Evolutionary conservation across 768 basidiomycete species (phyloP), one percentile per base, ranked within the genome.

Genomic region (Rhizopogon vulgaris): DNA sequence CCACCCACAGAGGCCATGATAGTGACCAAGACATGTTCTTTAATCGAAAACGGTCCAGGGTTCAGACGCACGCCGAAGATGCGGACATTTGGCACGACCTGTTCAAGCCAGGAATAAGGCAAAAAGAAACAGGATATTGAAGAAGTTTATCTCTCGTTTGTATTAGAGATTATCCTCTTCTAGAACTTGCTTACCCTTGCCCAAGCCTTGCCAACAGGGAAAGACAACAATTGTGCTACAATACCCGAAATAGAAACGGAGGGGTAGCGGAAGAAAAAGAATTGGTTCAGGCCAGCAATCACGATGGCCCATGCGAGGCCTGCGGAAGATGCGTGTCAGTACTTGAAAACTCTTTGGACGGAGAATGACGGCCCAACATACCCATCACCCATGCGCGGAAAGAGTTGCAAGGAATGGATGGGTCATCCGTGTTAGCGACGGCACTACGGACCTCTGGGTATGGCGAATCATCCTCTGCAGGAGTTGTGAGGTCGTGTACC

Each of bases 381-480:
- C 84, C 84, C 39, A 85, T 68, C 0, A 77, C 67, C 82, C 83
- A 85, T 5, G 78, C 74, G 43, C 83, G 79, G 22, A 90, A 37
- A 34, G 78, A 78, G 30, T 74, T 75, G 4, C 71, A 75, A 1
- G 84, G 84, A 71, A 87, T 85, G 34, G 67, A 66, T 4, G 77
- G 77, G 62, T 88, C 86, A 59, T 89, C 86, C 30, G 78, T 81
- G 64, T 85, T 87, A 17, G 83, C 79, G 8, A 88, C 86, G 6
- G 87, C 85, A 7, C 84, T 82, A 41, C 87, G 80, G 11, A 89
- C 87, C 64, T 92, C 90, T 6, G 86, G 87, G 62, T 92, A 92
- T 4, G 90, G 90, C 3, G 87, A 90, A 63, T 91, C 90, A 57
- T 90, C 85, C 62, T 78, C 78, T 73, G 58, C 7, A 22, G 15